phyloP scores from a whole-genome alignment of 129 eudicot genomes.

The Artemisia annua region DNA sequence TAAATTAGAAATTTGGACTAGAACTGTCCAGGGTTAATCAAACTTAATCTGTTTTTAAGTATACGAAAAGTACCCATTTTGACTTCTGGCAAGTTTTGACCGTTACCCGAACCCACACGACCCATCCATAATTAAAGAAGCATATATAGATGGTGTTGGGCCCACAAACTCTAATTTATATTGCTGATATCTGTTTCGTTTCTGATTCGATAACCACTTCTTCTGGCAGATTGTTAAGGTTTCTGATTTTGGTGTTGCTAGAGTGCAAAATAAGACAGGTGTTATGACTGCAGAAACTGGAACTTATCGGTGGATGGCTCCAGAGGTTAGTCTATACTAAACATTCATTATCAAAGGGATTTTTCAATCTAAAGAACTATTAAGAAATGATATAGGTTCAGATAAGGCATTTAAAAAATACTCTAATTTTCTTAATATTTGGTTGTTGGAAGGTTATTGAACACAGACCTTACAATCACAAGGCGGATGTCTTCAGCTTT shows the following conservation, averaged over 20 bases:
- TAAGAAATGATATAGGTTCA: too few relatives aligned
- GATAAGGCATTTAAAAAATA: too few relatives aligned
- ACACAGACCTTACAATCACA: constrained; percentile 55
- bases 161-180: constrained; percentile 10
- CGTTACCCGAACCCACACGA: too few relatives aligned
- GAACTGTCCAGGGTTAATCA: too few relatives aligned
- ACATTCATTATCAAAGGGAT: not conserved
- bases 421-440: not conserved
- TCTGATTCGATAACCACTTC: not conserved
- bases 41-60: too few relatives aligned
- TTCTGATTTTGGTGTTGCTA: constrained; percentile 72
- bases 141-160: not conserved
- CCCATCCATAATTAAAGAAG: not conserved
- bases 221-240: constrained; percentile 53
- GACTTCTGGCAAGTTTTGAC: not conserved
- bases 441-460: constrained; percentile 52
- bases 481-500: constrained; percentile 65
- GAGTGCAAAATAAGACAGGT: constrained; percentile 56
- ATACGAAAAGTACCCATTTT: not conserved
- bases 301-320: constrained; percentile 76
- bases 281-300: constrained; percentile 74
- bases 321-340: constrained; percentile 44
- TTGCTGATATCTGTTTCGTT: constrained; percentile 1
- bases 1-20: not conserved
- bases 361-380: not conserved